Evolutionary conservation across 495 filamentous ascomycete species (phyloP), one percentile per base, ranked within the genome.

Genomic region (Pyrenopolyporus hunteri): DNA sequence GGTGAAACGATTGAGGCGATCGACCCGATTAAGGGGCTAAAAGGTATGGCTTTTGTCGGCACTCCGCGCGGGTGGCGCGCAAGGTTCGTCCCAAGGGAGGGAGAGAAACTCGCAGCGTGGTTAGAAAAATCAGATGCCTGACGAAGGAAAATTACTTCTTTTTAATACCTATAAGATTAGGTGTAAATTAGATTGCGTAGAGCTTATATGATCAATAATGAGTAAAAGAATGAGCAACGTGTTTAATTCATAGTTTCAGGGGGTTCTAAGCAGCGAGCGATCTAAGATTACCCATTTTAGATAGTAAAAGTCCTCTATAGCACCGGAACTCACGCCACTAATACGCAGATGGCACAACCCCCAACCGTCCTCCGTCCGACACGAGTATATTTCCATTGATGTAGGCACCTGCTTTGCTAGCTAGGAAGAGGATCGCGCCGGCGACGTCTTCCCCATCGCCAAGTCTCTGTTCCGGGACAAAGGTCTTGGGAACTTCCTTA

Each of bases 371-470:
- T 16, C 83, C 84, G 67, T 87, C 82, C 0, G 68, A 68, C 0
- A 83, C 32, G 8, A 83, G 52, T 4, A 84, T 74, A 31, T 69
- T 79, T 2, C 83, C 83, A 61, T 80, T 83, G 17, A 72, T 67
- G 66, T 82, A 85, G 6, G 76, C 78, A 4, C 83, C 83, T 9
- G 79, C 79, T 26, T 75, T 74, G 20, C 77, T 80, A 0, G 78
- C 70, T 23, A 87, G 65, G 58, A 75, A 84, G 17, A 87, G 61
- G 20, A 82, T 75, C 3, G 68, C 45, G 10, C 78, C 82, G 2
- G 77, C 77, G 63, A 85, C 76, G 49, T 85, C 82, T 60, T 85
- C 77, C 7, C 67, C 49, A 4, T 70, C 71, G 4, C 83, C 83
- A 23, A 72, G 45, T 26, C 82, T 62, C n/a, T 79, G 76, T 25